Evolutionary conservation across 208 protist genomes (phyloP).

Genomic region (Wallacemonas rigidus): DNA sequence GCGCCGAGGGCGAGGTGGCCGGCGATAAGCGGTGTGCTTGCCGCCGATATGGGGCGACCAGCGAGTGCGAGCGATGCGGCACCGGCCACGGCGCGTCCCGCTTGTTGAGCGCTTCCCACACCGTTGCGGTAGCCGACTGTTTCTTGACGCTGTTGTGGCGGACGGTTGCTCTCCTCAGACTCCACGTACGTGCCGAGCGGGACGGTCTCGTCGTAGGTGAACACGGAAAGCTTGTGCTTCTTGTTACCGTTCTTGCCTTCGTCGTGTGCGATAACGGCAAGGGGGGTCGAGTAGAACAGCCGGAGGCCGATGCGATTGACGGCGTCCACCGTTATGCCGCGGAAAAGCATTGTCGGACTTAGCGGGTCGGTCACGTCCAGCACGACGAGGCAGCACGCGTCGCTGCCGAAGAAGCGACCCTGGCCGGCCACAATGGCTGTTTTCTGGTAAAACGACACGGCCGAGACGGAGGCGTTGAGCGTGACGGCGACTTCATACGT

Average conservation of each 20-base stretch:
- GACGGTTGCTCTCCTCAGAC: conserved; percentile 36
- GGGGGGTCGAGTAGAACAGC: conserved; percentile 55
- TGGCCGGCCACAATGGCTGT: conserved; percentile 74
- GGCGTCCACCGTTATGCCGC: conserved; percentile 37
- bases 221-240: conserved; percentile 58
- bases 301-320: conserved; percentile 57
- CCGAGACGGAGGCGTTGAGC: conserved; percentile 53
- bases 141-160: conserved; percentile 16
- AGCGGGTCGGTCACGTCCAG: conserved; percentile 66
- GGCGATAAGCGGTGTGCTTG: no score
- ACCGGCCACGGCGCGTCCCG: no score
- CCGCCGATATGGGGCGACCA: no score
- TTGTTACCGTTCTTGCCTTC: conserved; percentile 36
- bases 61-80: no score
- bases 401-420: conserved; percentile 44
- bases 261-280: conserved; percentile 60
- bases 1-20: no score
- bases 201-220: conserved; percentile 68
- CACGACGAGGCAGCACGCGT: conserved; percentile 57
- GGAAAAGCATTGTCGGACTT: conserved; percentile 59
- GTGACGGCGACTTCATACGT: conserved; percentile 46
- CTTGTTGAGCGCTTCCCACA: no score
- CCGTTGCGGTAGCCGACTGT: conserved; percentile 12
- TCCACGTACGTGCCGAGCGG: conserved; percentile 34
- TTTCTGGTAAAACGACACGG: conserved; percentile 68